Evolutionary conservation across 2,329 filamentous ascomycete genomes (phyloP), one percentile per base, ranked within the genome.

Genomic region (Talaromyces sp.): DNA sequence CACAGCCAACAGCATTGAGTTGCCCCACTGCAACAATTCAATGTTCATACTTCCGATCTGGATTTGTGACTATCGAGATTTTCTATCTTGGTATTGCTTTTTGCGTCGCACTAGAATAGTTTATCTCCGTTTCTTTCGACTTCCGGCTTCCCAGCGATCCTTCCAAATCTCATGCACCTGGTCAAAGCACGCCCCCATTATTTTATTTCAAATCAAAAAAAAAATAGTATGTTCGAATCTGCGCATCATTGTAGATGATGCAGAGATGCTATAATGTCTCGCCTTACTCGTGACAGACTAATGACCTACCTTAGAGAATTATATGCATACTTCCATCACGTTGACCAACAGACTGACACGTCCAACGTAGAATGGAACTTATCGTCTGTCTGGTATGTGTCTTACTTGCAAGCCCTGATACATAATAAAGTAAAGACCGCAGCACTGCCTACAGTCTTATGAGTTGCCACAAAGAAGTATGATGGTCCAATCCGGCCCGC

Each of bases 381-480:
- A 24, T 35, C 41, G 56, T 33, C 43, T 47, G 54, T 19, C 35
- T 59, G 64, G 52, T 66, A 65, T 66, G 59, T 54, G 54, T 60
- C 63, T 37, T 43, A 37, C 16, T 50, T 50, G 41, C 52, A 62
- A 27, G 52, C 22, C n/a, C 39, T 47, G 22, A 52, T n/a, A 52
- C 16, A 8, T 50, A 52, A 14, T 45, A 59, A 19, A 33, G 7
- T 14, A 27, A 22, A 58, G 56, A 41, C n/a, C 14, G 19, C 35
- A 41, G 56, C 37, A 58, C 35, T 58, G 35, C 24, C 14, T 31
- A 39, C 33, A 22, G 60, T 47, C 61, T 57, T 68, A 47, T 68
- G 65, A 68, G 66, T 64, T 66, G 63, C 68, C 68, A 62, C 68
- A 65, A 54, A 56, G 63, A 71, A 70, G 63, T 64, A 73, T 73